Percentiles rank a stretch among this genome's conserved stretches.
Evolutionary conservation across 306 rosid genomes (phyloP).

Genomic region (Glycine tomentella): DNA sequence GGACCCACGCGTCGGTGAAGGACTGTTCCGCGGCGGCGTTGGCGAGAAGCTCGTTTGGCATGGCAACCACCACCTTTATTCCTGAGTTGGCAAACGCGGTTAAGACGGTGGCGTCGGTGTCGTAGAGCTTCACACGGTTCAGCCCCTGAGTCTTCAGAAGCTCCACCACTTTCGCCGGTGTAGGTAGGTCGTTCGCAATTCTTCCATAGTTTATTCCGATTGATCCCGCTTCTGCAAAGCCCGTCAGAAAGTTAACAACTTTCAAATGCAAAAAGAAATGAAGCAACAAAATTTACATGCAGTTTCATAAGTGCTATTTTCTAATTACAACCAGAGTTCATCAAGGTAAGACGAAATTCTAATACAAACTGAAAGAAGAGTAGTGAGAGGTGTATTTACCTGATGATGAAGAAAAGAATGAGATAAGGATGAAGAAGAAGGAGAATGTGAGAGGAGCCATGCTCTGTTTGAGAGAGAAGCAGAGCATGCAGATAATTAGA

Average conservation of each 20-base stretch:
- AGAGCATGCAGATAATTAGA: conserved; percentile 17
- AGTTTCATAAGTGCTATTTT: no score
- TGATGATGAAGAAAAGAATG: conserved; percentile 46
- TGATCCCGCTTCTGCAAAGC: conserved; percentile 56
- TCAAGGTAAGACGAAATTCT: no score
- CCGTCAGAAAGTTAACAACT: no score
- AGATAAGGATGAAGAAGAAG: conserved; percentile 38
- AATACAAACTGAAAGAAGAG: neutral
- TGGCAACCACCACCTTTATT: conserved; percentile 59
- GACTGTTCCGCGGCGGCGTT: conserved; percentile 66
- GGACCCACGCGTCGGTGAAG: conserved; percentile 78
- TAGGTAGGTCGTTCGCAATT: conserved; percentile 69
- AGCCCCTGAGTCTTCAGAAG: conserved; percentile 70
- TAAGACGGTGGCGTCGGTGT: conserved; percentile 70
- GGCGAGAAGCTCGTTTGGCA: conserved; percentile 82
- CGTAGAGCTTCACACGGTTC: conserved; percentile 73
- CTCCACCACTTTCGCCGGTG: conserved; percentile 66
- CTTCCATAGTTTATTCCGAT: conserved; percentile 86
- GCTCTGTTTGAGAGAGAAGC: conserved; percentile 46
- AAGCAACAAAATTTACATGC: neutral
- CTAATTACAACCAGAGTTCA: no score
- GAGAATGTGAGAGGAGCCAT: conserved; percentile 57
- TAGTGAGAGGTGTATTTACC: conserved; percentile 42
- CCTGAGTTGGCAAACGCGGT: conserved; percentile 66
- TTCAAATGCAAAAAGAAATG: neutral